phyloP scores from a whole-genome alignment of 768 basidiomycete genomes.

The Mycena maculata region DNA sequence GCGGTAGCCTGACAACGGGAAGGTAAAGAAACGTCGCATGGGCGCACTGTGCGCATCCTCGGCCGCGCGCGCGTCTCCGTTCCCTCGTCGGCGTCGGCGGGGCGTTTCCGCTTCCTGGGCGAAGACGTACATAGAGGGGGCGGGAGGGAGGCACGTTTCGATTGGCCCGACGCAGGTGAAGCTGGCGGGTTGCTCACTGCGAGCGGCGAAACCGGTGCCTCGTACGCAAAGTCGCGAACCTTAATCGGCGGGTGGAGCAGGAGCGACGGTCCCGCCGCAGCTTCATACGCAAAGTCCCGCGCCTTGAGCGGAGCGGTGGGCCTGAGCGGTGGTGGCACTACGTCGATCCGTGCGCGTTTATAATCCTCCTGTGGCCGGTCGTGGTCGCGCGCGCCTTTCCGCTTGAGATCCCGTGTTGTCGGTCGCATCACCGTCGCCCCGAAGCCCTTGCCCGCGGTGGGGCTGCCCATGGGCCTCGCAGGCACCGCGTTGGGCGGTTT shows the following conservation, averaged over 20 bases:
- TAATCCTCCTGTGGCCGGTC: conserved; percentile 4
- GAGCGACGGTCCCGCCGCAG: not conserved
- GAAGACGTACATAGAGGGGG: not conserved
- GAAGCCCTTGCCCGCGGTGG: not conserved
- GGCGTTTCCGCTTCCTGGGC: conserved; percentile 21
- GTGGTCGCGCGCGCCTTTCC: conserved; percentile 23
- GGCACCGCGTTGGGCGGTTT: conserved; percentile 17
- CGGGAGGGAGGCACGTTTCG: not conserved
- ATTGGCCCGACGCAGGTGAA: too few species aligned
- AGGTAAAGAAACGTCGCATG: not conserved
- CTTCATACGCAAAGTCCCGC: conserved; percentile 4
- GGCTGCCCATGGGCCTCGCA: not conserved
- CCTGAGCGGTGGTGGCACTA: not conserved
- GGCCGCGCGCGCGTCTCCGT: conserved; percentile 14
- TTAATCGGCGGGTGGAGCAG: not conserved
- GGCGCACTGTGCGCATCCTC: conserved; percentile 5
- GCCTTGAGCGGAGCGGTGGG: too few species aligned
- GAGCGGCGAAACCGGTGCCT: not conserved
- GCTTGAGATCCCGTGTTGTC: conserved; percentile 6
- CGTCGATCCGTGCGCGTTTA: conserved; percentile 18
- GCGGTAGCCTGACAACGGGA: too few species aligned
- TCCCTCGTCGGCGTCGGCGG: not conserved
- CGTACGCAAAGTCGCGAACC: conserved; percentile 4
- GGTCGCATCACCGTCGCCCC: conserved; percentile 12
- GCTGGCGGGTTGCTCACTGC: too few species aligned